Evolutionary conservation across 2,329 filamentous ascomycete genomes (phyloP), one percentile per base, ranked within the genome.

Genomic region (Rhinocladiella mackenziei): DNA sequence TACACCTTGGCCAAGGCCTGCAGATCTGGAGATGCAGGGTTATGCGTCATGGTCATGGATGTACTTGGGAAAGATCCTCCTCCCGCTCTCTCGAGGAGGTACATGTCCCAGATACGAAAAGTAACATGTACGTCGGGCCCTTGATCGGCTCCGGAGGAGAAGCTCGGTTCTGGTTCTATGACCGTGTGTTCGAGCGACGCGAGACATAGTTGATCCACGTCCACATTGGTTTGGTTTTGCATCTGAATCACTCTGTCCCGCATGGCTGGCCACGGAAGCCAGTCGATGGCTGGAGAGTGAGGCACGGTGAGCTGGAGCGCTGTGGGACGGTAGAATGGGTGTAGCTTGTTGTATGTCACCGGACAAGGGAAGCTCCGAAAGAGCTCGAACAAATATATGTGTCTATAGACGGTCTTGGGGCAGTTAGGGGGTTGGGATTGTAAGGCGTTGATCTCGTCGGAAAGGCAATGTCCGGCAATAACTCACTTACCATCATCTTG

Each of bases 201-300:
- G 30, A 33, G 15, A 19, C 33, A 43, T 3, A 48, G 7, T 23
- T 22, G 14, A n/a, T n/a, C n/a, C n/a, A n/a, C n/a, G 22, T 48
- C 45, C 5, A 48, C 34, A 25, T 48, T 28, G 22, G 39, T 9
- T 7, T 38, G 18, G 31, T 50, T 13, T 19, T 46, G 43, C 22
- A 43, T 25, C 11, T 30, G 11, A 13, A 47, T 51, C 11, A 36
- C 9, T 13, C 39, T 39, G 13, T 51, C 38, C 2, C 48, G 43
- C 17, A 47, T 19, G 6, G 22, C 48, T 2, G 48, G 48, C 43
- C 43, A 51, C 10, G 48, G 48, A n/a, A 51, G 39, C 39, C 43
- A 51, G 29, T 51, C 48, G 13, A 51, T 47, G 20, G 29, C 32
- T 4, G 40, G 39, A 2, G 48, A 43, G 18, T 51, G 48, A 20